phyloP scores from a whole-genome alignment of 148 eudicot species.

The Nepenthes mirabilis region DNA sequence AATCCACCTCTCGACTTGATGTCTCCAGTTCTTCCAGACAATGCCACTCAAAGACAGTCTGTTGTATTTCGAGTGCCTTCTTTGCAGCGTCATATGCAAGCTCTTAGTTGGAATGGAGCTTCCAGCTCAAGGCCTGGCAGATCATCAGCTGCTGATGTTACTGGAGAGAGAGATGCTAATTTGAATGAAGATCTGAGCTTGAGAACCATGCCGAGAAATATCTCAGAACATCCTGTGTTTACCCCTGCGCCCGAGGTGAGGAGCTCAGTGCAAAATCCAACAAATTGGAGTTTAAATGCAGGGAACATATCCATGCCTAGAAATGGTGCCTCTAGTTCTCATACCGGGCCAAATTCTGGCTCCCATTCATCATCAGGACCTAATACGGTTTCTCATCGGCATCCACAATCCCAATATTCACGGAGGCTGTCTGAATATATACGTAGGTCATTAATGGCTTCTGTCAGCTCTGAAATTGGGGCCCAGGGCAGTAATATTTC shows the following conservation, averaged over 20 bases:
- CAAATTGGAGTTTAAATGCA: conserved; percentile 32
- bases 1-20: conserved; percentile 36
- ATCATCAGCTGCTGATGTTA: conserved; percentile 16
- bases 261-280: conserved; percentile 30
- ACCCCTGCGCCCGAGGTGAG: conserved; percentile 39
- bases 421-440: conserved; percentile 63
- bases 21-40: conserved; percentile 23
- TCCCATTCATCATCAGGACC: conserved; percentile 25
- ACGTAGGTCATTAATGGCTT: conserved; percentile 45
- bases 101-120: conserved; percentile 45
- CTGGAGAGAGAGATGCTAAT: conserved; percentile 21
- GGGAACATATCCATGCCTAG: conserved; percentile 25
- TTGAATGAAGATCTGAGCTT: conserved; percentile 29
- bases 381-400: conserved; percentile 40
- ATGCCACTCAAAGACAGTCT: conserved; percentile 23
- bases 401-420: conserved; percentile 36
- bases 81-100: conserved; percentile 31
- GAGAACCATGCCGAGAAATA: conserved; percentile 34
- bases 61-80: conserved; percentile 26
- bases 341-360: conserved; percentile 25
- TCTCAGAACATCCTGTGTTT: conserved; percentile 57
- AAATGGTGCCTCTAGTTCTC: conserved; percentile 45
- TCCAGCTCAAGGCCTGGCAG: conserved; percentile 35
- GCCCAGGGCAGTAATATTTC: conserved; percentile 30
- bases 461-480: conserved; percentile 36